A percentile compares a stretch with the other conserved stretches of the same genome.
phyloP scores from a whole-genome alignment of 2,329 filamentous ascomycete species.

The Pseudocercospora vitis region DNA sequence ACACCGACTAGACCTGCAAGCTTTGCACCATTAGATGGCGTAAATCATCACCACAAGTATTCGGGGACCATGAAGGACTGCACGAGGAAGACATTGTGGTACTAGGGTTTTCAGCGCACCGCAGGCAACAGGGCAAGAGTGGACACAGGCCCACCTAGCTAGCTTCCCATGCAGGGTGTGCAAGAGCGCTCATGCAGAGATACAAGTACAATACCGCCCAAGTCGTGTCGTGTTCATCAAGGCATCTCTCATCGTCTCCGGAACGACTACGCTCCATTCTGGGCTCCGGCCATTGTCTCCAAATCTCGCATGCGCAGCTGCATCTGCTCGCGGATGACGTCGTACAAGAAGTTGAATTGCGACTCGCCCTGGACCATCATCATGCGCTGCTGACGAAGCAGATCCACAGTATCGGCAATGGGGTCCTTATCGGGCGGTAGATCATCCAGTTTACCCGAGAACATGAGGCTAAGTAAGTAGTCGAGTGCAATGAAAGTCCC shows the following conservation, averaged over 20 bases:
- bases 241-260: slow-evolving; percentile 3
- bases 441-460: slow-evolving; percentile 65
- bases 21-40: too few species aligned
- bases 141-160: neutral
- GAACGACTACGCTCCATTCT: slow-evolving; percentile 7
- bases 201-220: slow-evolving; percentile 9
- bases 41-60: too few species aligned
- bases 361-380: slow-evolving; percentile 91
- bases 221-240: slow-evolving; percentile 6
- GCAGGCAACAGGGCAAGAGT: neutral
- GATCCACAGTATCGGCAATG: slow-evolving; percentile 75
- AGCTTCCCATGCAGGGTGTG: neutral
- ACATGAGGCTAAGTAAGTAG: slow-evolving; percentile 79
- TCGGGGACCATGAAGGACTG: too few species aligned
- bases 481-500: slow-evolving; percentile 97
- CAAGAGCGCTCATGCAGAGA: slow-evolving; percentile 1
- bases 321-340: slow-evolving; percentile 71
- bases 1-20: too few species aligned
- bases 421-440: slow-evolving; percentile 58
- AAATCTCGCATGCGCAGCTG: slow-evolving; percentile 5
- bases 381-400: slow-evolving; percentile 80
- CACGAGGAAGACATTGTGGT: too few species aligned
- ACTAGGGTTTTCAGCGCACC: too few species aligned
- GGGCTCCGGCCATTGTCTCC: slow-evolving; percentile 15
- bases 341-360: slow-evolving; percentile 87